A percentile compares a stretch with the other conserved stretches of the same genome.
Evolutionary conservation across 2,329 filamentous ascomycete species (phyloP).

Genomic region (Diaporthe humulicola): DNA sequence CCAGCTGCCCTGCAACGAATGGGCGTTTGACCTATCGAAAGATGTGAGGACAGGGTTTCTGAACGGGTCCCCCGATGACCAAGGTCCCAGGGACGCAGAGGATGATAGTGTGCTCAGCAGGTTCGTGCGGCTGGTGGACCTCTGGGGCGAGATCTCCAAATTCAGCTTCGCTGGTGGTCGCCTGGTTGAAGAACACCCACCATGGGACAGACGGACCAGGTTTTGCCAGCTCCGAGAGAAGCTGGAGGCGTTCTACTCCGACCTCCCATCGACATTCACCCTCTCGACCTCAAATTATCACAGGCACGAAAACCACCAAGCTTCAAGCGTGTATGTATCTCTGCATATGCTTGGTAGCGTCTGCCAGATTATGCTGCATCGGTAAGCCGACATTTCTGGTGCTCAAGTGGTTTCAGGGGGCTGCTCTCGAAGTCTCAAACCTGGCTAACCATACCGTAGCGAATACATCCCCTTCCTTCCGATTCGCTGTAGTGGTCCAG

Average conservation of each 20-base stretch:
- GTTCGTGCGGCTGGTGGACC: slow-evolving; percentile 70
- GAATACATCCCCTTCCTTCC: slow-evolving; percentile 78
- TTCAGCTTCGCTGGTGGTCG: slow-evolving; percentile 68
- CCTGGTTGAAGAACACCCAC: slow-evolving; percentile 63
- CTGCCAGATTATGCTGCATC: slow-evolving; percentile 76
- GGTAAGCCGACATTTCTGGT: slow-evolving; percentile 45
- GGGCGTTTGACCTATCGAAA: slow-evolving; percentile 72
- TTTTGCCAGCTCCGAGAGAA: slow-evolving; percentile 67
- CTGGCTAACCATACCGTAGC: slow-evolving; percentile 29
- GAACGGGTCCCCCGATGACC: slow-evolving; percentile 40
- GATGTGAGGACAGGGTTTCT: slow-evolving; percentile 68
- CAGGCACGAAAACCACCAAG: slow-evolving; percentile 74
- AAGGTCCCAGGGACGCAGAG: slow-evolving; percentile 45
- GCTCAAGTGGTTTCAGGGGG: background rate
- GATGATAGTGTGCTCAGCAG: slow-evolving; percentile 65
- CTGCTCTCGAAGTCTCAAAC: background rate
- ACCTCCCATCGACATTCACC: slow-evolving; percentile 68
- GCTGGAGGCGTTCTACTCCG: slow-evolving; percentile 65
- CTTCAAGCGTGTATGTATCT: slow-evolving; percentile 74
- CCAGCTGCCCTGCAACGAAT: slow-evolving; percentile 76
- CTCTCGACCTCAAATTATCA: slow-evolving; percentile 73
- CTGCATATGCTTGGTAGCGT: slow-evolving; percentile 76
- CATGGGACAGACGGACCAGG: slow-evolving; percentile 69
- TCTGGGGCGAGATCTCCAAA: slow-evolving; percentile 70
- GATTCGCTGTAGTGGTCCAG: slow-evolving; percentile 62